Evolutionary conservation across 805 yeast genomes (phyloP).

Genomic region (Nakazawaea ishiwadae): DNA sequence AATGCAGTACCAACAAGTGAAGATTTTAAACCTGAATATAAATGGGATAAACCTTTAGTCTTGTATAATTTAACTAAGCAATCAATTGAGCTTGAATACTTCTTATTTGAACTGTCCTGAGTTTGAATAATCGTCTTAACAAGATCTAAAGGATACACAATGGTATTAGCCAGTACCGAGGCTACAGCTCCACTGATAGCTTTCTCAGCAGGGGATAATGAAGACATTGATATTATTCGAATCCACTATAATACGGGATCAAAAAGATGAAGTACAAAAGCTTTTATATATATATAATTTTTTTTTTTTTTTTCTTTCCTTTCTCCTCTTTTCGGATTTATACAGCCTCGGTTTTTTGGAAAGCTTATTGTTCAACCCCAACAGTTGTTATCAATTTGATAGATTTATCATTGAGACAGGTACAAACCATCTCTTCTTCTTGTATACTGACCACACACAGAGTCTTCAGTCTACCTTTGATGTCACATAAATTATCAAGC

Average conservation of each 20-base stretch:
- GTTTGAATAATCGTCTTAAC: constrained; percentile 75
- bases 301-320: no score
- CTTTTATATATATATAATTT: no score
- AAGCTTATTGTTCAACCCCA: no score
- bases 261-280: no score
- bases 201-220: constrained; percentile 61
- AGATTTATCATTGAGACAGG: background rate
- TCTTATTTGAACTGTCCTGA: constrained; percentile 49
- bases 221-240: no score
- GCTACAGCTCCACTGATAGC: constrained; percentile 84
- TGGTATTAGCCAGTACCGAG: constrained; percentile 71
- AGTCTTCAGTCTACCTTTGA: background rate
- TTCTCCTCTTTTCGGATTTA: no score
- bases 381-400: background rate
- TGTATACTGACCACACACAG: background rate
- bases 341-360: no score
- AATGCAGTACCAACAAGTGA: constrained; percentile 68
- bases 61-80: constrained; percentile 55
- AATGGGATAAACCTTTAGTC: constrained; percentile 59
- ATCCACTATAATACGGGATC: no score
- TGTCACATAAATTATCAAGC: constrained; percentile 21
- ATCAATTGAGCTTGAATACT: constrained; percentile 56
- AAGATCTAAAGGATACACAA: constrained; percentile 78
- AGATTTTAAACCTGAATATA: constrained; percentile 69
- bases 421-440: background rate